A percentile compares a stretch with the other conserved stretches of the same genome.
Conservation (phyloP, 2,329 filamentous ascomycete species). For the Alternaria ventricosa region DNA sequence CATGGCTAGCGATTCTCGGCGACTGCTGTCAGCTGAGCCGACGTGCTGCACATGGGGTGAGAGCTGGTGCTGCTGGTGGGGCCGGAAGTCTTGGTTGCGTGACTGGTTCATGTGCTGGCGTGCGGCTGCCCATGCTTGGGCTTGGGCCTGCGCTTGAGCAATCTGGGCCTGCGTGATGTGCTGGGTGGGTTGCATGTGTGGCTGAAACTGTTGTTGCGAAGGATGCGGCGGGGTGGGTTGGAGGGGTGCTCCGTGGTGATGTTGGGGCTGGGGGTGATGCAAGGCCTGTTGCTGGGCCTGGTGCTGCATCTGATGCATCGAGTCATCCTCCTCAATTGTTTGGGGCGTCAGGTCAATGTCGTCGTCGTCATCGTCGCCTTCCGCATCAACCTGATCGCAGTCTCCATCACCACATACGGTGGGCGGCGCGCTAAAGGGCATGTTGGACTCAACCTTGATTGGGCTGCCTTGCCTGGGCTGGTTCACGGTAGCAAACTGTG, state of each 20-base stretch:
- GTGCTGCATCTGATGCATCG: conserved; percentile 25
- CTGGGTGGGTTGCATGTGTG: conserved; percentile 35
- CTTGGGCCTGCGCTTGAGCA: conserved; percentile 32
- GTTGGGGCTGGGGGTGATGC: conserved; percentile 19
- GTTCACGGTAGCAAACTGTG: conserved; percentile 28
- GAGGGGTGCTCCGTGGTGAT: conserved; percentile 31
- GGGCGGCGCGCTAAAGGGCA: conserved; percentile 40
- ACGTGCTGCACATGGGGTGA: conserved; percentile 37
- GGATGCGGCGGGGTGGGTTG: conserved; percentile 42
- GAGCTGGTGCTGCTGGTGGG: conserved; percentile 38
- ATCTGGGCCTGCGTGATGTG: conserved; percentile 41
- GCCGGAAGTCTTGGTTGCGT: conserved; percentile 40
- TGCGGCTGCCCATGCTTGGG: conserved; percentile 41
- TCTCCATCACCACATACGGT: conserved; percentile 36
- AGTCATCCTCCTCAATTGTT: conserved; percentile 31
- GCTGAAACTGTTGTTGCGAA: conserved; percentile 30
- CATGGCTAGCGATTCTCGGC: conserved; percentile 38
- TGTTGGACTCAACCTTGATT: conserved; percentile 27
- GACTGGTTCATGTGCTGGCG: conserved; percentile 48
- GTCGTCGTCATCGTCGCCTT: conserved; percentile 47
- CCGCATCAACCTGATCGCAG: conserved; percentile 43
- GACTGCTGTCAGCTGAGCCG: conserved; percentile 40
- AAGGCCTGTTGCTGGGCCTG: conserved; percentile 9
- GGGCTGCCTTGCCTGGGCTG: conserved; percentile 22
- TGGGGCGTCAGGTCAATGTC: conserved; percentile 41